Conservation (phyloP, 306 rosid genomes). For the Glycine latifolia region DNA sequence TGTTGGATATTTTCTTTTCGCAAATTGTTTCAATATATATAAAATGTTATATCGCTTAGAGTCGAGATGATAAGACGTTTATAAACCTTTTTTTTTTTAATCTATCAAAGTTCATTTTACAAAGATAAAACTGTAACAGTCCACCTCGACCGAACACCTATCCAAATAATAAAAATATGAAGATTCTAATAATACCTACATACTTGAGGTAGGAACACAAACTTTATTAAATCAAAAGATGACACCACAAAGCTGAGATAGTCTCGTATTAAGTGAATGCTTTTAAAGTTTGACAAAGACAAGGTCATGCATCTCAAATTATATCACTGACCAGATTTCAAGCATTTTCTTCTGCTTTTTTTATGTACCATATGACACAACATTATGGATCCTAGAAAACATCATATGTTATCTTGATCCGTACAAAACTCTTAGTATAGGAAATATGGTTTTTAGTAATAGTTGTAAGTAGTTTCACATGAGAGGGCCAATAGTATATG, state of each 20-base stretch:
- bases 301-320: not conserved
- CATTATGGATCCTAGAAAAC: conserved; percentile 44
- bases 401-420: conserved; percentile 4
- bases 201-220: too few relatives aligned
- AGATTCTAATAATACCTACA: too few relatives aligned
- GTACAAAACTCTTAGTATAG: not conserved
- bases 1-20: not conserved
- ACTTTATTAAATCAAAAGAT: not conserved
- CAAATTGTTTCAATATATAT: too few relatives aligned
- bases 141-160: too few relatives aligned
- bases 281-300: not conserved
- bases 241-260: too few relatives aligned
- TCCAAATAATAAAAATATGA: too few relatives aligned
- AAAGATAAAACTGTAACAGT: too few relatives aligned
- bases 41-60: too few relatives aligned
- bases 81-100: too few relatives aligned
- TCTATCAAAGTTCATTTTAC: too few relatives aligned
- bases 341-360: not conserved
- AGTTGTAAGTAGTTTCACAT: not conserved
- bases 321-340: not conserved
- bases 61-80: too few relatives aligned
- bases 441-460: not conserved
- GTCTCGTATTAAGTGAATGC: too few relatives aligned
- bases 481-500: conserved; percentile 6
- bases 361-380: not conserved